These are phyloP conservation scores for Achaetomiella virescens DNA, from an alignment of 495 filamentous ascomycete species.

Conservation along the genomic window DNA sequence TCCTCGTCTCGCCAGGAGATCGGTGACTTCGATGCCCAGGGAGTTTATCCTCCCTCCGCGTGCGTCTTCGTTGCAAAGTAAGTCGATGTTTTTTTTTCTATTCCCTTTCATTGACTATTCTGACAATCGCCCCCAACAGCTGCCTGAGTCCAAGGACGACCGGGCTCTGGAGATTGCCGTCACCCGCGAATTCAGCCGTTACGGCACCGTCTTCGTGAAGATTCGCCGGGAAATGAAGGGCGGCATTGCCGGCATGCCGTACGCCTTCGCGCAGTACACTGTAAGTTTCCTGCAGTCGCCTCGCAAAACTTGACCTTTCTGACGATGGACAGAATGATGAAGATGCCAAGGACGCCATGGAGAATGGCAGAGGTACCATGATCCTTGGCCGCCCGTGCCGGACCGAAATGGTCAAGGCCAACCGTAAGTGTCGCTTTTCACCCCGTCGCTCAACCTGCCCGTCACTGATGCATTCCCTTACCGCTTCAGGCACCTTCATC, in stretches of 20 bases:
- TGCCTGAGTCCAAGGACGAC: constrained; percentile 42
- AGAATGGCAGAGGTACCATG: constrained; percentile 37
- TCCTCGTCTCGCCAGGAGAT: constrained; percentile 6
- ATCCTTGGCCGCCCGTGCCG: constrained; percentile 55
- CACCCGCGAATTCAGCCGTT: constrained; percentile 44
- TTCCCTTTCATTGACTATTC: not conserved
- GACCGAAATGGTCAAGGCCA: constrained; percentile 50
- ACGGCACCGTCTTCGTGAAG: constrained; percentile 55
- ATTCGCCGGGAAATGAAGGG: constrained; percentile 58
- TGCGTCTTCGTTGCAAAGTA: constrained; percentile 65
- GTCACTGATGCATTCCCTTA: constrained; percentile 10
- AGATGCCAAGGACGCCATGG: constrained; percentile 46
- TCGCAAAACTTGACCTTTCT: constrained; percentile 1
- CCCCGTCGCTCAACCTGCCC: not conserved
- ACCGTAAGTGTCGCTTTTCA: constrained; percentile 40
- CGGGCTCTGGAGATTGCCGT: constrained; percentile 46
- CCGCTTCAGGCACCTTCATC: constrained; percentile 42
- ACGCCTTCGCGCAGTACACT: constrained; percentile 57
- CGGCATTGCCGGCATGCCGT: constrained; percentile 53
- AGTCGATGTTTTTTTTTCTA: constrained; percentile 20
- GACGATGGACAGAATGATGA: constrained; percentile 26
- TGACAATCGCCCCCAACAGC: constrained; percentile 22
- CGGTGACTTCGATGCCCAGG: constrained; percentile 47
- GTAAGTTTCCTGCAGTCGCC: constrained; percentile 33
- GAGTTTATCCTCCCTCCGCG: constrained; percentile 45